These are phyloP conservation scores for Paraleonurus japonicus DNA, from an alignment of 257 asterid genomes.

Conservation along the genomic window DNA sequence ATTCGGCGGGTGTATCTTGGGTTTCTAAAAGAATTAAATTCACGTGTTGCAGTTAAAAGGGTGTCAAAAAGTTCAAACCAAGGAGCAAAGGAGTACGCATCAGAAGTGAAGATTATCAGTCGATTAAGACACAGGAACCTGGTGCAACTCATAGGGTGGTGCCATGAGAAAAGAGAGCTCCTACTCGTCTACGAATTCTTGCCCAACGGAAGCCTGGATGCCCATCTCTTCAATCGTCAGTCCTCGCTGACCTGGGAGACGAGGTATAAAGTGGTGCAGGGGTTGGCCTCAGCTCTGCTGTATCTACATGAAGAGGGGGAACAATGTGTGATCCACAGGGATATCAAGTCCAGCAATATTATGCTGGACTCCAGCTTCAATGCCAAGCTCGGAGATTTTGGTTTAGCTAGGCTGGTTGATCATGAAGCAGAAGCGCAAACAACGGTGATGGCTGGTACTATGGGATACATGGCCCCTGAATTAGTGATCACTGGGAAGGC, in stretches of 20 bases:
- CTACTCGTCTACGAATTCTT: slow-evolving; percentile 46
- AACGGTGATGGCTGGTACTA: slow-evolving; percentile 29
- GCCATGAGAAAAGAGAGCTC: slow-evolving; percentile 41
- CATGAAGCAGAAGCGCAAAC: slow-evolving; percentile 29
- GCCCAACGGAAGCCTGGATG: slow-evolving; percentile 46
- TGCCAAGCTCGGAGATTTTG: slow-evolving; percentile 38
- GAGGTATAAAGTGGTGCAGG: slow-evolving; percentile 39
- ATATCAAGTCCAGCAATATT: slow-evolving; percentile 33
- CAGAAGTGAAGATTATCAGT: slow-evolving; percentile 60
- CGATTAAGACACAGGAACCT: slow-evolving; percentile 45
- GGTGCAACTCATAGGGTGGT: slow-evolving; percentile 59
- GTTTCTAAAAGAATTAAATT: neutral
- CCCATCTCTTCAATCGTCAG: neutral
- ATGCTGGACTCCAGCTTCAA: slow-evolving; percentile 40
- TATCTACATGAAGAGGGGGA: slow-evolving; percentile 35
- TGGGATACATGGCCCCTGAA: slow-evolving; percentile 38
- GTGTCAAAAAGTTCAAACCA: slow-evolving; percentile 43
- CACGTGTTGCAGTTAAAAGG: slow-evolving; percentile 31
- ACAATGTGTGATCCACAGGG: slow-evolving; percentile 38
- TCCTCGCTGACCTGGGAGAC: neutral
- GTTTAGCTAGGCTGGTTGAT: slow-evolving; percentile 29
- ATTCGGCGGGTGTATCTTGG: slow-evolving; percentile 6
- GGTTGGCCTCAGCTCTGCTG: slow-evolving; percentile 42
- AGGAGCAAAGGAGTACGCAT: slow-evolving; percentile 49
- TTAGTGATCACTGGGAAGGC: slow-evolving; percentile 26